Evolutionary conservation across 2,329 filamentous ascomycete species (phyloP), one percentile per base, ranked within the genome.

Genomic region (Laburnicola sp.): DNA sequence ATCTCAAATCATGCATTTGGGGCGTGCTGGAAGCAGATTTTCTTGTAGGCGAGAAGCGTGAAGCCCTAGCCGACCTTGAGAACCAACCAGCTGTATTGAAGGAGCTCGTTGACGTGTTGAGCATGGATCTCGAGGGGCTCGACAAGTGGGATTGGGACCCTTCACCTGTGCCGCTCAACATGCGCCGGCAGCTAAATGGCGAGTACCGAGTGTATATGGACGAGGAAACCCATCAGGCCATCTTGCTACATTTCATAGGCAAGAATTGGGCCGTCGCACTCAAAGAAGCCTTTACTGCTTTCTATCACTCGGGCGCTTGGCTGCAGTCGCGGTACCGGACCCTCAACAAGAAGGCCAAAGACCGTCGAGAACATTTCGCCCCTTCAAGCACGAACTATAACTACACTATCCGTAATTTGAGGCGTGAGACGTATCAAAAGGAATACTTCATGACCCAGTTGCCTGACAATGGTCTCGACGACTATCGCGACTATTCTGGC

Each of bases 21-120:
- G 78, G 80, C 1, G 68, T 85, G 10, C 62, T 84, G n/a, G n/a
- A n/a, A n/a, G n/a, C n/a, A n/a, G 77, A 78, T 30, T 66, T 80
- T 0, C 69, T 82, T 3, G 73, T 74, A 3, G 67, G 70, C 25
- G 68, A 69, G 22, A 72, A 73, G 49, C 60, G 68, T n/a, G 63
- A 66, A 32, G 63, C 62, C 5, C 54, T 70, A 6, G 65, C 63
- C n/a, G 69, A 70, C 52, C 71, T 71, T 23, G 53, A 67, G 3
- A 57, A 51, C 35, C 70, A 72, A 40, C 58, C 65, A 11, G 56
- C 69, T 26, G 68, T 71, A 27, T 43, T 70, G n/a, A 32, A 28
- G 8, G 68, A 70, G 50, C 58, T 71, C 31, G 61, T 59, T 11
- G 66, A 71, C 42, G 65, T 71, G 9, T 59, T 71, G 25, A 69